A percentile compares a stretch with the other conserved stretches of the same genome.
Conservation (phyloP, 2,329 filamentous ascomycete genomes). For the Pochonia chlamydosporia region DNA sequence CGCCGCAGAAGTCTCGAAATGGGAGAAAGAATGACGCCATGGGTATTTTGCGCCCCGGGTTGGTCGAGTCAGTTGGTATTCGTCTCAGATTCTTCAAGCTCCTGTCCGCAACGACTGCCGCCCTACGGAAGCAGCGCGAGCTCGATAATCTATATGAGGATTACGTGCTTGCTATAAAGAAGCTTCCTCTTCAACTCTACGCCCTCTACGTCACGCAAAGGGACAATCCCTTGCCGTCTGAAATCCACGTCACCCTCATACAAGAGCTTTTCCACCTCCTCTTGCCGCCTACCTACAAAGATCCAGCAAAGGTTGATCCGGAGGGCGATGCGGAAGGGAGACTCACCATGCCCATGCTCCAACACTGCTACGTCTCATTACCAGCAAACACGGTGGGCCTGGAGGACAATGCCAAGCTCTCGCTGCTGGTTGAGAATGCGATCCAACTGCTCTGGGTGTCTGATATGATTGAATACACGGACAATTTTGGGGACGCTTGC, state of each 20-base stretch:
- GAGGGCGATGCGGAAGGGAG: constrained; percentile 29
- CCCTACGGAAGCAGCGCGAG: constrained; percentile 36
- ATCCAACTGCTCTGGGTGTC: constrained; percentile 45
- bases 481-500: constrained; percentile 32
- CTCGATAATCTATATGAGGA: constrained; percentile 53
- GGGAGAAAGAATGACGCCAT: constrained; percentile 14
- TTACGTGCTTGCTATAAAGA: constrained; percentile 49
- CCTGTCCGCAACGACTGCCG: constrained; percentile 39
- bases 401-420: constrained; percentile 68
- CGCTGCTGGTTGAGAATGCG: constrained; percentile 61
- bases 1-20: constrained; percentile 33
- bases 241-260: constrained; percentile 38
- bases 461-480: constrained; percentile 28
- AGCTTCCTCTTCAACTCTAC: constrained; percentile 54
- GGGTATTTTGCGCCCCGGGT: constrained; percentile 18
- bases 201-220: constrained; percentile 41
- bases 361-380: constrained; percentile 58
- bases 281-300: constrained; percentile 32
- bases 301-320: constrained; percentile 33
- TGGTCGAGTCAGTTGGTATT: constrained; percentile 51
- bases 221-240: constrained; percentile 27
- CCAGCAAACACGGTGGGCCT: constrained; percentile 55
- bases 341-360: constrained; percentile 40
- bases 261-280: constrained; percentile 40
- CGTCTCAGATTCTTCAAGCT: constrained; percentile 59